phyloP scores from a whole-genome alignment of 2,329 filamentous ascomycete species.

The Helotiales sp. region DNA sequence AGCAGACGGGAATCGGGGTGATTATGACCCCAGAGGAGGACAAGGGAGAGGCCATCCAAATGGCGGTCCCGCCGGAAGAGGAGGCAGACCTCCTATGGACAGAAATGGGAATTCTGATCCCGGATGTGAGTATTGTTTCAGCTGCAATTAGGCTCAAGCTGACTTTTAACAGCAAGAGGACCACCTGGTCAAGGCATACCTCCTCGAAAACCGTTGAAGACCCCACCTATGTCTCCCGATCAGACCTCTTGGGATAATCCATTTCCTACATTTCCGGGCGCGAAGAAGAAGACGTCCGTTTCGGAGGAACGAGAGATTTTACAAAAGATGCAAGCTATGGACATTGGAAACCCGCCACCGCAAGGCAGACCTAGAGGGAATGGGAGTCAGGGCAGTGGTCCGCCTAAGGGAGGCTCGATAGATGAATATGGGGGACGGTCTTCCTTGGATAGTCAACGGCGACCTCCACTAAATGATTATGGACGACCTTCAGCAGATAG shows the following conservation, averaged over 20 bases:
- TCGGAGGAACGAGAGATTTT: slow-evolving; percentile 45
- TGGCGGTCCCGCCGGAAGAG: slow-evolving; percentile 33
- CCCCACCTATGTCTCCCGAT: slow-evolving; percentile 46
- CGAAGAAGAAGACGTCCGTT: slow-evolving; percentile 48
- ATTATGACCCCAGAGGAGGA: slow-evolving; percentile 35
- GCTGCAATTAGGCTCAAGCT: slow-evolving; percentile 18
- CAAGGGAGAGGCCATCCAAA: slow-evolving; percentile 40
- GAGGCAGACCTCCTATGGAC: slow-evolving; percentile 36
- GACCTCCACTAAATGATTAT: slow-evolving; percentile 31
- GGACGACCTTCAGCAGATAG: slow-evolving; percentile 37
- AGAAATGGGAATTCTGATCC: slow-evolving; percentile 35
- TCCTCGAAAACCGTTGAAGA: slow-evolving; percentile 38
- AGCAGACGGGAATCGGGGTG: slow-evolving; percentile 34
- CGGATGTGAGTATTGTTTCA: slow-evolving; percentile 40
- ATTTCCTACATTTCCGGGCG: slow-evolving; percentile 51
- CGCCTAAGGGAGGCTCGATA: slow-evolving; percentile 22
- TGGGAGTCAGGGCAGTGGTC: slow-evolving; percentile 30
- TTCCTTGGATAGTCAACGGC: slow-evolving; percentile 29
- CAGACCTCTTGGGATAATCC: slow-evolving; percentile 53
- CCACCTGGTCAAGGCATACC: slow-evolving; percentile 17
- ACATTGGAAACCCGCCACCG: slow-evolving; percentile 33
- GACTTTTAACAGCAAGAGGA: slow-evolving; percentile 30
- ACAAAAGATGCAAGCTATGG: slow-evolving; percentile 40
- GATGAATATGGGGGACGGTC: slow-evolving; percentile 40
- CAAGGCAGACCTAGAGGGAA: slow-evolving; percentile 28